These are phyloP conservation scores for Phenoliferia sp. DNA, from an alignment of 1,284 basidiomycete species.

Conservation along the genomic window DNA sequence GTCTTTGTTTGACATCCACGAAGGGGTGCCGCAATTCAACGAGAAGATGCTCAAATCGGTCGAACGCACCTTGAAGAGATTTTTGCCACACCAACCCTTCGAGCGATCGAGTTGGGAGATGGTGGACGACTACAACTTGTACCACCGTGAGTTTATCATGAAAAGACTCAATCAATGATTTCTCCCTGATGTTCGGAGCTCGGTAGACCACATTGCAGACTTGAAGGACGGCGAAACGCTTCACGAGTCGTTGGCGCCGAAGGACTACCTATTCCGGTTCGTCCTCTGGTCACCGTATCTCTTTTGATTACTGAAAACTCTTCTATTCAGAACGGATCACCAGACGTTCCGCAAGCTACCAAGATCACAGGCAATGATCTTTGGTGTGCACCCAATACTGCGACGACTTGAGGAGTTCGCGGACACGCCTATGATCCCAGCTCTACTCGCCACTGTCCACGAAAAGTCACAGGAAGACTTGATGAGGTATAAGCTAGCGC, in stretches of 20 bases:
- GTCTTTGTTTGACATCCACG: conserved; percentile 42
- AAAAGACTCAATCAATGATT: too few species aligned
- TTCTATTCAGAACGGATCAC: conserved; percentile 31
- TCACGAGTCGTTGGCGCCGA: conserved; percentile 41
- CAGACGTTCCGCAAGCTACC: conserved; percentile 50
- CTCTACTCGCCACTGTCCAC: conserved; percentile 45
- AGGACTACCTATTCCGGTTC: conserved; percentile 31
- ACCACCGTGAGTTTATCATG: conserved; percentile 29
- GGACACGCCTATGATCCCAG: conserved; percentile 45
- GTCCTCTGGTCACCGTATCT: too few species aligned
- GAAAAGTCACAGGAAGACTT: conserved; percentile 40
- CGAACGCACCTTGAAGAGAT: conserved; percentile 47
- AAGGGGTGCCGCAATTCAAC: conserved; percentile 47
- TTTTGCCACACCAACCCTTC: conserved; percentile 45
- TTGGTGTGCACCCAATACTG: conserved; percentile 46
- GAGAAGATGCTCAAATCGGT: conserved; percentile 46
- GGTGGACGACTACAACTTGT: conserved; percentile 45
- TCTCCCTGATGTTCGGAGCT: not conserved
- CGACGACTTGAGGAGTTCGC: conserved; percentile 43
- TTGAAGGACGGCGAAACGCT: conserved; percentile 37
- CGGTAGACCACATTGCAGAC: conserved; percentile 39
- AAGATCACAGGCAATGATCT: conserved; percentile 28
- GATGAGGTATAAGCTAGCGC: conserved; percentile 46
- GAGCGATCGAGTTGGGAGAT: conserved; percentile 49
- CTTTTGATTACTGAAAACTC: too few species aligned